Evolutionary conservation across 192 early-diverging fungal species (phyloP), one percentile per base, ranked within the genome.

Genomic region (Oehlia diaphana): DNA sequence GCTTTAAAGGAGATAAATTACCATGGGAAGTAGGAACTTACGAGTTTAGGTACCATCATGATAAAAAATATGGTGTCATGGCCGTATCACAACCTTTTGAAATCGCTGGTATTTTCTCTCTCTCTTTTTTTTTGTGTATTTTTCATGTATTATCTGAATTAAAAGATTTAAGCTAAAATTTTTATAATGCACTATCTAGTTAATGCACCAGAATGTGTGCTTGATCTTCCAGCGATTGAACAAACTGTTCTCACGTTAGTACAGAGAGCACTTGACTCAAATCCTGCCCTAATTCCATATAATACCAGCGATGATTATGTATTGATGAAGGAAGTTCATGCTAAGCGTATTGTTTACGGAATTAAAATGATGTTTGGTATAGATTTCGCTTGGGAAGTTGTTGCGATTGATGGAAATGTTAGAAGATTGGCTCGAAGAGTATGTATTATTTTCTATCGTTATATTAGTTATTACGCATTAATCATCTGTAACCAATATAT

Each of bases 11-110:
- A 53, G 82, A 90, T 9, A 82, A 89, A 4, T 70, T 98, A 58
- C 96, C 96, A 10, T 99, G 96, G 93, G 87, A 91, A 80, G 82
- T 90, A 37, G 98, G 98, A 21, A 91, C 86, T 0, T 99, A 96
- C 81, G 97, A 98, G 85, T 92, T 95, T 82, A 89, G 98, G 31
- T 92, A 95, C 82, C 98, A 99, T 83, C 92, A 95, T 68, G 93
- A 96, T 81, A 92, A 92, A 26, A 91, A 90, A 28, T 94, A 98
- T 78, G 91, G 89, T 61, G 95, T 97, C 21, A 89, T 98, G 82
- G 90, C 92, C 1, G 79, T 86, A 33, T 93, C 92, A 28, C 82
- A 84, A 31, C 91, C 94, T 10, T 97, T 99, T 85, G 93, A 94
- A 82, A 94, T 98, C 75, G 82, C 84, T 5, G 78, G 87, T 88